Percentiles rank a stretch among this genome's conserved stretches.
phyloP scores from a whole-genome alignment of 2,329 filamentous ascomycete species.

The Aspergillus pseudoviridinutans region DNA sequence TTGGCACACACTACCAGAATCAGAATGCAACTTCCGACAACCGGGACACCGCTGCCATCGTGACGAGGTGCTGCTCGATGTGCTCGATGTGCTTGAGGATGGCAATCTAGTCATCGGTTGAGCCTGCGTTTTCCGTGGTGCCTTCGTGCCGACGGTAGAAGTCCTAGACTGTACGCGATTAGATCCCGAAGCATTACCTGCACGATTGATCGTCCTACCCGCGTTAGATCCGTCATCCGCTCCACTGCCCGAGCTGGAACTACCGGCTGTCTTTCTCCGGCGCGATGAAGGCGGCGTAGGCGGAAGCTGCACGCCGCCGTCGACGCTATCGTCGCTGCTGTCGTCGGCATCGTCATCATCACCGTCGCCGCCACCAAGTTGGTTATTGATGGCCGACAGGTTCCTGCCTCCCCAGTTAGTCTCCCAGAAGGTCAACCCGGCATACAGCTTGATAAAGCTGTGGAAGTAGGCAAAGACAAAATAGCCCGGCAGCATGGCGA shows the following conservation, averaged over 20 bases:
- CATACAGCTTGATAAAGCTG: conserved; percentile 55
- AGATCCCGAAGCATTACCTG: not conserved
- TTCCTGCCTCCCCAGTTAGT: conserved; percentile 42
- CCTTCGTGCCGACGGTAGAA: not conserved
- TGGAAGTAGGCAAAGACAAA: conserved; percentile 57
- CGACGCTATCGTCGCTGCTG: not conserved
- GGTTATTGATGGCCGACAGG: conserved; percentile 17
- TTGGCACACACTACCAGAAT: not conserved
- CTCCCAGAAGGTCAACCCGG: conserved; percentile 51
- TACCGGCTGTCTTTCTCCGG: not conserved
- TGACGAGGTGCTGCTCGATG: not conserved
- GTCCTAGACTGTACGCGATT: not conserved
- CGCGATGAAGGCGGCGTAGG: not conserved
- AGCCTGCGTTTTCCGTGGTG: not conserved
- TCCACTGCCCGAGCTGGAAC: not conserved
- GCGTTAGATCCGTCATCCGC: no score
- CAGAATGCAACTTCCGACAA: not conserved
- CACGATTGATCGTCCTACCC: no score
- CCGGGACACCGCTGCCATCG: not conserved
- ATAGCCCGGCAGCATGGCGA: conserved; percentile 48
- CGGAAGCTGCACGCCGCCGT: not conserved
- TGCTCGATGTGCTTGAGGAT: not conserved
- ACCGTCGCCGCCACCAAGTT: not conserved
- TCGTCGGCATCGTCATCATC: not conserved
- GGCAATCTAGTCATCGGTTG: not conserved